A percentile compares a stretch with the other conserved stretches of the same genome.
Conservation (phyloP, 2,329 filamentous ascomycete genomes). For the Esteya vermicola region DNA sequence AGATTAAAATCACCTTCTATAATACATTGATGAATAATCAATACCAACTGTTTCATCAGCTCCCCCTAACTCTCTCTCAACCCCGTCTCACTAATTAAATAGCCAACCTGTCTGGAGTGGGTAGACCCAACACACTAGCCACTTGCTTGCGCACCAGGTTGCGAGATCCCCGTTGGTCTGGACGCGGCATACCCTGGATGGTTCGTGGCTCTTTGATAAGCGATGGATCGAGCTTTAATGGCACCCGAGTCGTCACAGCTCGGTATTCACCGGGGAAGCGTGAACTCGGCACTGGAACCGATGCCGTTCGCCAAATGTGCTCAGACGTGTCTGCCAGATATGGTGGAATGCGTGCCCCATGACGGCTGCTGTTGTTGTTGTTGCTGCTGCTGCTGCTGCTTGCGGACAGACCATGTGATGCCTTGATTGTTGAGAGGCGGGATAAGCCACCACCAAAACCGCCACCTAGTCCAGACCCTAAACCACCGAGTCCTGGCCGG, state of each 20-base stretch:
- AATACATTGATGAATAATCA: too few relatives aligned
- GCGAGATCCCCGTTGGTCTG: slow-evolving; percentile 34
- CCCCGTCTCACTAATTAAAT: background rate
- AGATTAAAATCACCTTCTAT: too few relatives aligned
- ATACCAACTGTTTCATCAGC: too few relatives aligned
- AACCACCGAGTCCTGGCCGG: slow-evolving; percentile 45
- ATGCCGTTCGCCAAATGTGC: slow-evolving; percentile 63
- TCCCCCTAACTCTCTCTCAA: background rate
- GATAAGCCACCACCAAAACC: slow-evolving; percentile 33
- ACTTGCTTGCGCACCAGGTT: slow-evolving; percentile 44
- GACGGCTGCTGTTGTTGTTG: background rate
- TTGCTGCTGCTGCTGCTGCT: slow-evolving; percentile 8
- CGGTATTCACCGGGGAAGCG: slow-evolving; percentile 51
- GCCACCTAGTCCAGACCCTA: slow-evolving; percentile 40
- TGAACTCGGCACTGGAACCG: slow-evolving; percentile 43
- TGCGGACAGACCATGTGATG: slow-evolving; percentile 35
- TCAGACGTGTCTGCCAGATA: slow-evolving; percentile 62
- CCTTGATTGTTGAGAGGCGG: slow-evolving; percentile 44
- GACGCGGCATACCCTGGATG: slow-evolving; percentile 71
- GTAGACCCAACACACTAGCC: slow-evolving; percentile 18
- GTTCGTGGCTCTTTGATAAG: slow-evolving; percentile 87
- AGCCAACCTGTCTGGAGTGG: slow-evolving; percentile 2
- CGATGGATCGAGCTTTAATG: slow-evolving; percentile 68
- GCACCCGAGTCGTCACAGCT: slow-evolving; percentile 48
- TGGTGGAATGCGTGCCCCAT: slow-evolving; percentile 28